Evolutionary conservation across 257 asterid genomes (phyloP).

Genomic region (Agastache rugosa): DNA sequence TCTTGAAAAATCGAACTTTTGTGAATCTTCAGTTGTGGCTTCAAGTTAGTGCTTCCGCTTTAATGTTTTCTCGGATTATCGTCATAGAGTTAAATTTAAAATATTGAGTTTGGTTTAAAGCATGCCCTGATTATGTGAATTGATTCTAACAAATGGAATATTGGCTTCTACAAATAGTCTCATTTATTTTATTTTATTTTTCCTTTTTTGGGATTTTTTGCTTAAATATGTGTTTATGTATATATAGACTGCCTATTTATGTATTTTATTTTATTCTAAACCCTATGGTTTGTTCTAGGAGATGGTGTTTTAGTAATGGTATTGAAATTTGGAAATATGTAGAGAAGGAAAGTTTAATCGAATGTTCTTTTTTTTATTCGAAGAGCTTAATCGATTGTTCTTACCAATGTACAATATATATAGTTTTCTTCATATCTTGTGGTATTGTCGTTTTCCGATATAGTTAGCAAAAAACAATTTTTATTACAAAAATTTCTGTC

Average conservation of each 20-base stretch:
- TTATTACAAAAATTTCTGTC: neutral
- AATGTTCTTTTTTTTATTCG: too few relatives aligned
- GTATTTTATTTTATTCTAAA: neutral
- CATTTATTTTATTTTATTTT: neutral
- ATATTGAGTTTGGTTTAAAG: too few relatives aligned
- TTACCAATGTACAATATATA: neutral
- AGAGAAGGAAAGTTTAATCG: neutral
- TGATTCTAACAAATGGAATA: neutral
- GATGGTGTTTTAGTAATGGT: neutral
- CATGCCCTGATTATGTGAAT: too few relatives aligned
- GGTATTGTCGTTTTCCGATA: neutral
- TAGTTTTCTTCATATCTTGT: neutral
- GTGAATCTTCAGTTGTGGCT: too few relatives aligned
- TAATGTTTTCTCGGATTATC: too few relatives aligned
- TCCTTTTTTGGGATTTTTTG: neutral
- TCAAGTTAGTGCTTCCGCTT: too few relatives aligned
- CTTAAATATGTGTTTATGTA: neutral
- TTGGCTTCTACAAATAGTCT: neutral
- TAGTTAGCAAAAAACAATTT: neutral
- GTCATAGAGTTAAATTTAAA: too few relatives aligned
- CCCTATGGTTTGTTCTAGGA: neutral
- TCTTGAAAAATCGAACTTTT: too few relatives aligned
- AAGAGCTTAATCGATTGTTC: neutral
- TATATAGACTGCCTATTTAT: neutral
- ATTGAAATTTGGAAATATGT: constrained; percentile 8